Evolutionary conservation across 2,329 filamentous ascomycete genomes (phyloP).

Genomic region (Calonectria fujianensis): DNA sequence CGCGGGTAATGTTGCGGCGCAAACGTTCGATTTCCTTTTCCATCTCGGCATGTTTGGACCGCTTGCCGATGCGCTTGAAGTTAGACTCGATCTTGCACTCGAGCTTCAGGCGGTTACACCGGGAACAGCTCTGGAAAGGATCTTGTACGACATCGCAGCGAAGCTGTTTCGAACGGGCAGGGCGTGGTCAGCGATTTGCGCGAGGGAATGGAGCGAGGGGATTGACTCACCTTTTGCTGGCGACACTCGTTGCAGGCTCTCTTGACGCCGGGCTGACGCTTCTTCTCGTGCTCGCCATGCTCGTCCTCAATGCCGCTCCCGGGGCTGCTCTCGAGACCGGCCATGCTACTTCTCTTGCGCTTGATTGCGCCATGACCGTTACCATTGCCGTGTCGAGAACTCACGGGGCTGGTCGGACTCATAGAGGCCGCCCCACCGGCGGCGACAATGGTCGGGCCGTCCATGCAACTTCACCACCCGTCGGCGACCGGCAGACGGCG

Average conservation of each 20-base stretch:
- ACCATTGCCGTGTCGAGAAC: slow-evolving; percentile 70
- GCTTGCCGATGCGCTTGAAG: slow-evolving; percentile 89
- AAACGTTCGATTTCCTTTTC: slow-evolving; percentile 86
- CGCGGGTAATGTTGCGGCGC: slow-evolving; percentile 76
- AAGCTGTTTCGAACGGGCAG: slow-evolving; percentile 69
- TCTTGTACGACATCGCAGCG: slow-evolving; percentile 90
- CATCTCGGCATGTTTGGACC: slow-evolving; percentile 90
- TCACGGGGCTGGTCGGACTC: slow-evolving; percentile 75
- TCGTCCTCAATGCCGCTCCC: slow-evolving; percentile 71
- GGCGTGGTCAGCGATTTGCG: slow-evolving; percentile 38
- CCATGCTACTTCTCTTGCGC: slow-evolving; percentile 75
- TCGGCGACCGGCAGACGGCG: slow-evolving; percentile 46
- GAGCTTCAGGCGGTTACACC: slow-evolving; percentile 86
- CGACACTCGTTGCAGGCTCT: slow-evolving; percentile 90
- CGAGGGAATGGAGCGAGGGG: not conserved
- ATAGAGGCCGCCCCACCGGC: slow-evolving; percentile 68
- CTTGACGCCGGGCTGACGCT: slow-evolving; percentile 82
- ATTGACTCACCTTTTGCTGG: slow-evolving; percentile 84
- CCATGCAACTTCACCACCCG: slow-evolving; percentile 63
- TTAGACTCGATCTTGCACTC: slow-evolving; percentile 91
- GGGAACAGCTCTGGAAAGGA: slow-evolving; percentile 84
- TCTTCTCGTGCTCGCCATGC: slow-evolving; percentile 77
- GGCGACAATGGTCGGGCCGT: slow-evolving; percentile 68
- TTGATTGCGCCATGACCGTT: slow-evolving; percentile 65
- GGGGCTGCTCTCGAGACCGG: slow-evolving; percentile 75